Base-by-base conservation (phyloP, 805 yeast genomes). In the Pichia nanzhaoensis region DNA sequence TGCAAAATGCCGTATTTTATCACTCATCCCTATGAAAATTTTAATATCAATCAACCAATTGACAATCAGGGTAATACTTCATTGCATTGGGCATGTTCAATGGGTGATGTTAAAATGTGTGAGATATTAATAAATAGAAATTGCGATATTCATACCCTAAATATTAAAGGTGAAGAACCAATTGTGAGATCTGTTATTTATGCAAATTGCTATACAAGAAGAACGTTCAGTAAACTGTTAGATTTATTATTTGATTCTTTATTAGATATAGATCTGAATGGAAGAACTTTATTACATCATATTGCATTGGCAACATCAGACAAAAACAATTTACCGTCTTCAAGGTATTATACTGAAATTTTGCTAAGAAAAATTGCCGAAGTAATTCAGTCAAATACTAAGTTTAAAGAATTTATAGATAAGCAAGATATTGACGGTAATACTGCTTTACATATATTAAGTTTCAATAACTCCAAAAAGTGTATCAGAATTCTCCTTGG, bases 11-110 rank as follows among this genome's bases (percentile, higher is more conserved):
- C 95, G 0, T 77, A 74, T 20, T 80, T 84, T 56, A 66, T 86
- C 14, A 66, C 74, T 33, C 71, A 78, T 52, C 82, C 87, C 0
- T 80, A 84, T 2, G 27, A 34, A 20, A 82, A 76, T 44, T 81
- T 84, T 55, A 78, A 84, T 52, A 74, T 85, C 49, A 75, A 82
- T 67, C 86, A 84, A 43, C 80, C 88, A 4, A 86, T 93, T 21
- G 99, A 93, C 60, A 90, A 86, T 47, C 97, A 93, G 58, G 95
- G 96, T 1, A 95, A 93, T 59, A 85, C 96, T 0, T 84, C 95
- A 2, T 80, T 93, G 54, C 99, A 93, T 64, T 93, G 98, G 97
- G 95, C 98, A 0, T 88, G 97, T 49, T 84, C 98, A 1, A 88
- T 93, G 77, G 99, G 98, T 3, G 86, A 82, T 59, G 65, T 83